Conservation (phyloP, 2,329 filamentous ascomycete species). For the Fusarium sambucinum region DNA sequence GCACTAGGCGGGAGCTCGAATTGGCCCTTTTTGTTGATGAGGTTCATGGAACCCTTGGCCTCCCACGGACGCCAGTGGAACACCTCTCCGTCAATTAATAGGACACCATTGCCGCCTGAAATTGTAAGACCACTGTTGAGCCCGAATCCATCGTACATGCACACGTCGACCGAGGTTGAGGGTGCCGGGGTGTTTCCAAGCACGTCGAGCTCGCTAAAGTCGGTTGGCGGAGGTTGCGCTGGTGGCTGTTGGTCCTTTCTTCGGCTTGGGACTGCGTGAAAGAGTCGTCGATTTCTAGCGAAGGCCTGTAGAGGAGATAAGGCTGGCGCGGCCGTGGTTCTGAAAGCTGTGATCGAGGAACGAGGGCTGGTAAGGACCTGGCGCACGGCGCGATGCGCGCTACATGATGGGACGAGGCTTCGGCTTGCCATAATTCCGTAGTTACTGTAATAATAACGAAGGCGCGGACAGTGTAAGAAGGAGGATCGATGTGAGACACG, state of each 20-base stretch:
- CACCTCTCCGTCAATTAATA: slow-evolving; percentile 87
- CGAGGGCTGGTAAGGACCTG: slow-evolving; percentile 36
- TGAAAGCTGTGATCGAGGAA: slow-evolving; percentile 30
- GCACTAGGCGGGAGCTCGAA: slow-evolving; percentile 78
- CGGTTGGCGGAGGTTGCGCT: slow-evolving; percentile 59
- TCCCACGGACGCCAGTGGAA: slow-evolving; percentile 91
- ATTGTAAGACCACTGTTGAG: slow-evolving; percentile 84
- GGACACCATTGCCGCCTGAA: slow-evolving; percentile 74
- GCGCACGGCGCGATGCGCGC: slow-evolving; percentile 39
- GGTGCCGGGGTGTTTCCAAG: slow-evolving; percentile 80
- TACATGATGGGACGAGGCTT: slow-evolving; percentile 37
- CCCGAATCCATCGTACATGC: slow-evolving; percentile 84
- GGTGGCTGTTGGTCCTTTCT: slow-evolving; percentile 44
- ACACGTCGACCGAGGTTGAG: slow-evolving; percentile 85
- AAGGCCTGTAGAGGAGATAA: slow-evolving; percentile 3
- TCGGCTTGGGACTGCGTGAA: slow-evolving; percentile 39
- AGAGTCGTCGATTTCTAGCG: slow-evolving; percentile 18
- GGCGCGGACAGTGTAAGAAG: neutral
- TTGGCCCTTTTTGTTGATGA: slow-evolving; percentile 83
- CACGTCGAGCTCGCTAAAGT: slow-evolving; percentile 83
- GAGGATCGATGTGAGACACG: slow-evolving; percentile 1
- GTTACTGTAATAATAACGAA: neutral
- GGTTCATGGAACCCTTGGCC: slow-evolving; percentile 56
- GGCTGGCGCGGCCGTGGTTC: slow-evolving; percentile 9
- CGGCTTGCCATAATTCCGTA: slow-evolving; percentile 39